phyloP scores from a whole-genome alignment of 257 asterid species.

The Nicotiana noctiflora region DNA sequence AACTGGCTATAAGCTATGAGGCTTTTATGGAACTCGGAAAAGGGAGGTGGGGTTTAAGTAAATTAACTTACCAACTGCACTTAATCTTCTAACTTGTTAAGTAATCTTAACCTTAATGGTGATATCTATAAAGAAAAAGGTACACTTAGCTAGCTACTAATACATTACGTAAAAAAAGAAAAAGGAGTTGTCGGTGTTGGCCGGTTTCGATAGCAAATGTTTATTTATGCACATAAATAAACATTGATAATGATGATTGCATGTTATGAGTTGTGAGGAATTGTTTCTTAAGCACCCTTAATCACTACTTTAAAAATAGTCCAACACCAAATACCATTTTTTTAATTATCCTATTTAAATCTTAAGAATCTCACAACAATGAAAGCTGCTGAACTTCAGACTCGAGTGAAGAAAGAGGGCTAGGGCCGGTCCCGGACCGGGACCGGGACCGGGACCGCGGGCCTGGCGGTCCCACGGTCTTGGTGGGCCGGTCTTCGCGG shows the following conservation, averaged over 20 bases:
- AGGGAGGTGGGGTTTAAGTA: neutral
- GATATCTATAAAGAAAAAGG: neutral
- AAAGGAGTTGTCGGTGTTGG: neutral
- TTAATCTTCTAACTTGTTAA: neutral
- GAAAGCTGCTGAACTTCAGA: too few species aligned
- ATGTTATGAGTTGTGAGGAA: neutral
- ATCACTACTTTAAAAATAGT: too few species aligned
- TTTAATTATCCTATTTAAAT: neutral
- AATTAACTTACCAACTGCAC: neutral
- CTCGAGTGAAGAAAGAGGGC: too few species aligned
- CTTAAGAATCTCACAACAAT: neutral
- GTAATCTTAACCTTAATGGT: neutral
- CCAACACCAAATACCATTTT: too few species aligned
- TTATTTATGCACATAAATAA: neutral
- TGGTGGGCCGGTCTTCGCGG: too few species aligned
- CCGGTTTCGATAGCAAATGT: neutral
- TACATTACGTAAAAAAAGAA: neutral
- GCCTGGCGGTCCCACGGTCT: too few species aligned
- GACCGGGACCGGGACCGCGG: too few species aligned
- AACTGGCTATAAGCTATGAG: neutral
- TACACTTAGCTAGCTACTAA: neutral
- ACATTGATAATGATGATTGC: neutral
- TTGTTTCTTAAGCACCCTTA: too few species aligned
- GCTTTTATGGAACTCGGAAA: neutral
- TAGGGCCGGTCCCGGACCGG: too few species aligned